Evolutionary conservation across 2,329 filamentous ascomycete species (phyloP).

Genomic region (Leptodontidium sp.): DNA sequence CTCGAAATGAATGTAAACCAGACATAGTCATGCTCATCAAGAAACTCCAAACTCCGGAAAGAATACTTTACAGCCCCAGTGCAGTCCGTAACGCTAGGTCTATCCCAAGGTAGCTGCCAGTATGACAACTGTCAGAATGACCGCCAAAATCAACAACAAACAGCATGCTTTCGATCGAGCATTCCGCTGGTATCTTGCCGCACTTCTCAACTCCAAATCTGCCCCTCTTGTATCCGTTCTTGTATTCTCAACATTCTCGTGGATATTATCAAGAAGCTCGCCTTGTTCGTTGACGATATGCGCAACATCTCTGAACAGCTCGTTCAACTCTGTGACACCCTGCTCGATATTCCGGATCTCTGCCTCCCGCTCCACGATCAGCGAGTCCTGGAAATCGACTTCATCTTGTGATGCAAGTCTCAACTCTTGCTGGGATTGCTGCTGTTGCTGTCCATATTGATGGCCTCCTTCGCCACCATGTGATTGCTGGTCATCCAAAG

Average conservation of each 20-base stretch:
- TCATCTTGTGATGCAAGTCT: constrained; percentile 90
- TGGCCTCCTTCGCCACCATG: constrained; percentile 47
- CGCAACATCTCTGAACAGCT: constrained; percentile 96
- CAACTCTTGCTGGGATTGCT: constrained; percentile 77
- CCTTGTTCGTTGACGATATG: constrained; percentile 97
- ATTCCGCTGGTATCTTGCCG: constrained; percentile 92
- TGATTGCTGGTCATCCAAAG: constrained; percentile 69
- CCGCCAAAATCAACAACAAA: constrained; percentile 83
- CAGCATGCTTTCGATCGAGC: constrained; percentile 95
- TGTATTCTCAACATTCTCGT: constrained; percentile 85
- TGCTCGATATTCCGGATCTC: constrained; percentile 99
- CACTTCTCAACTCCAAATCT: constrained; percentile 83
- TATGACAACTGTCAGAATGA: constrained; percentile 90
- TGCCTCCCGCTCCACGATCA: constrained; percentile 95
- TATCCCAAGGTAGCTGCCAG: constrained; percentile 84
- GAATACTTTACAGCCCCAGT: constrained; percentile 19
- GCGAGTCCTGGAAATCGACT: constrained; percentile 94
- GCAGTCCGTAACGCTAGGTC: background rate
- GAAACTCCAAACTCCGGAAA: constrained; percentile 26
- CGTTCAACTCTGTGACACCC: constrained; percentile 92
- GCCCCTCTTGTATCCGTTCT: constrained; percentile 84
- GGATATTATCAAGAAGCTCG: constrained; percentile 85
- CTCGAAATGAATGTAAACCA: constrained; percentile 12
- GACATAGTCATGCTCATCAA: constrained; percentile 14
- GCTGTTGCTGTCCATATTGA: constrained; percentile 52